Evolutionary conservation across 2,329 filamentous ascomycete species (phyloP).

Genomic region (Tricladium varicosporioides): DNA sequence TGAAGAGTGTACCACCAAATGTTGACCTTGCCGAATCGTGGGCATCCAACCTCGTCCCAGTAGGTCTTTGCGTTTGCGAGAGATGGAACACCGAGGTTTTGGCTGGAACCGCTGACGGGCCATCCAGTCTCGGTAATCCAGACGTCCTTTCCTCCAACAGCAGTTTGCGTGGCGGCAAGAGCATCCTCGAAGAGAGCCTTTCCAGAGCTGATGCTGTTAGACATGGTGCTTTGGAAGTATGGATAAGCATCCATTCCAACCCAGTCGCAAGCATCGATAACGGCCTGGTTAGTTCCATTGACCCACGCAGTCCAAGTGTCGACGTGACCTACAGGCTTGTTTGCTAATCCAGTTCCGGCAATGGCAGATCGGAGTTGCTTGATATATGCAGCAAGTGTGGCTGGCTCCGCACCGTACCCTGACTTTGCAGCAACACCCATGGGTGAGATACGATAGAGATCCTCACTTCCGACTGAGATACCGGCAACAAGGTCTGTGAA

Average conservation of each 20-base stretch:
- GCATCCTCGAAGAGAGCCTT: slow-evolving; percentile 68
- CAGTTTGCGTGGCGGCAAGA: slow-evolving; percentile 56
- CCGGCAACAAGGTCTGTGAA: slow-evolving; percentile 70
- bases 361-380: slow-evolving; percentile 63
- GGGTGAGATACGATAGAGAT: slow-evolving; percentile 77
- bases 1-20: slow-evolving; percentile 78
- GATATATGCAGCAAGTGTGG: slow-evolving; percentile 67
- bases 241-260: slow-evolving; percentile 82
- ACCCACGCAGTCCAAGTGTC: slow-evolving; percentile 84
- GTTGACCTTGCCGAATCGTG: slow-evolving; percentile 61
- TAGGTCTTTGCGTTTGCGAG: slow-evolving; percentile 70
- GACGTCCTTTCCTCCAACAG: slow-evolving; percentile 65
- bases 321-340: slow-evolving; percentile 72
- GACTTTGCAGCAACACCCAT: slow-evolving; percentile 63
- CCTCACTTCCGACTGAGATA: slow-evolving; percentile 84
- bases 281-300: slow-evolving; percentile 67
- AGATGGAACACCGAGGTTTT: slow-evolving; percentile 62
- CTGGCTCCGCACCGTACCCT: slow-evolving; percentile 61
- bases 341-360: slow-evolving; percentile 56
- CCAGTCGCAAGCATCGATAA: slow-evolving; percentile 72
- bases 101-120: slow-evolving; percentile 67
- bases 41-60: slow-evolving; percentile 78
- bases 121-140: slow-evolving; percentile 91
- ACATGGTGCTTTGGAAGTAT: slow-evolving; percentile 72
- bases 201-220: slow-evolving; percentile 64